A percentile compares a stretch with the other conserved stretches of the same genome.
These are phyloP conservation scores for Solanum hybrid DNA, from an alignment of 305 asterid species.

Conservation along the genomic window DNA sequence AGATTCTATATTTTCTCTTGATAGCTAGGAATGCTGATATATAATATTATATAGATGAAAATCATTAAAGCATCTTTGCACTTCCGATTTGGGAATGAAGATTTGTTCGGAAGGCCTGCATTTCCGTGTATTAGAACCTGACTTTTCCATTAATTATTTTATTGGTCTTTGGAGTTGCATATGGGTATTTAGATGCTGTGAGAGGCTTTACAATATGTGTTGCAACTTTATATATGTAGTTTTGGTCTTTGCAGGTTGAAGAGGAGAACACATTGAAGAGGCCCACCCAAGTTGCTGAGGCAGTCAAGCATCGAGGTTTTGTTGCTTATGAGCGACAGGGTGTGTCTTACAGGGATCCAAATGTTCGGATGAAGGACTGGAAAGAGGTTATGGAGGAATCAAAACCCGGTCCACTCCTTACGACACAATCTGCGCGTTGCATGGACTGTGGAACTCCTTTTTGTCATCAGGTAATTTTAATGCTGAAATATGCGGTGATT, in stretches of 20 bases:
- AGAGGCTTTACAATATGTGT: neutral
- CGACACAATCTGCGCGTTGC: constrained; percentile 96
- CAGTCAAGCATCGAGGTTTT: constrained; percentile 84
- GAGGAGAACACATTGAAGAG: constrained; percentile 35
- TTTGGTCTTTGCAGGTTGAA: constrained; percentile 38
- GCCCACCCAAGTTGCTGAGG: constrained; percentile 68
- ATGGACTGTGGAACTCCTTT: constrained; percentile 99
- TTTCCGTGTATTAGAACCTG: neutral
- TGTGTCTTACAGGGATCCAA: constrained; percentile 76
- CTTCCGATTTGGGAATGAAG: neutral
- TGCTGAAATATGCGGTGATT: neutral
- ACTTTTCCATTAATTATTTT: neutral
- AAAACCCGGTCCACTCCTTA: constrained; percentile 81
- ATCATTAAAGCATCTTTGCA: neutral
- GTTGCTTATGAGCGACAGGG: constrained; percentile 88
- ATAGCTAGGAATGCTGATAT: neutral
- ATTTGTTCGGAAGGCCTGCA: neutral
- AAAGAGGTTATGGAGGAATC: constrained; percentile 79
- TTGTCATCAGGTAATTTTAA: constrained; percentile 74
- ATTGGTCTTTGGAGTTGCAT: neutral
- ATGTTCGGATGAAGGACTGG: constrained; percentile 77
- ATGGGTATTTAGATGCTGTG: neutral
- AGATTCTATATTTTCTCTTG: neutral
- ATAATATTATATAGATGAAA: neutral
- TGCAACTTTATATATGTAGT: neutral